phyloP scores from a whole-genome alignment of 371 early-diverging fungal species.

The Lichtheimia ornata region DNA sequence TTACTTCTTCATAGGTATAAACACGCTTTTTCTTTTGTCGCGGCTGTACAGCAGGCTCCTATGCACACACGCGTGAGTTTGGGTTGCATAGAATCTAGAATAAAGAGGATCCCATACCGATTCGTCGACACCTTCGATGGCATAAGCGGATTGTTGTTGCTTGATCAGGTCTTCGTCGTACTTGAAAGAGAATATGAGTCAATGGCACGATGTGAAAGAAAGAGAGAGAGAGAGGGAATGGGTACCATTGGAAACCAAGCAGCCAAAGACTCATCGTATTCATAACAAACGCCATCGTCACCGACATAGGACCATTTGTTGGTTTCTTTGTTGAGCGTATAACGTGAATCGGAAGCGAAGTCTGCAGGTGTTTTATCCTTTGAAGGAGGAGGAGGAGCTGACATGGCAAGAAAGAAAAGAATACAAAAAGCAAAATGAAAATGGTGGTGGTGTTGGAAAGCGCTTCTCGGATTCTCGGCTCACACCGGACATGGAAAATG shows the following conservation, averaged over 20 bases:
- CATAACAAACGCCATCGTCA: slow-evolving; percentile 78
- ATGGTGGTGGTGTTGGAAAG: not conserved
- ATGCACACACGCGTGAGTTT: no score
- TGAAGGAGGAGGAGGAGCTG: not conserved
- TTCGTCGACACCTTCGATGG: slow-evolving; percentile 60
- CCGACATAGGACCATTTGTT: slow-evolving; percentile 74
- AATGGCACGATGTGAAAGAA: no score
- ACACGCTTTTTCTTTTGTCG: slow-evolving; percentile 40
- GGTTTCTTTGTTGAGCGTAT: slow-evolving; percentile 67
- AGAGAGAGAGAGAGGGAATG: no score
- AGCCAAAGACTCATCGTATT: slow-evolving; percentile 75
- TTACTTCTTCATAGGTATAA: slow-evolving; percentile 40
- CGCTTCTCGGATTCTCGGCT: not conserved
- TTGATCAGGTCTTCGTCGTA: slow-evolving; percentile 75
- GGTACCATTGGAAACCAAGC: slow-evolving; percentile 92
- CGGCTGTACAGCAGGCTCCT: slow-evolving; percentile 25
- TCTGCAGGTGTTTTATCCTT: slow-evolving; percentile 14
- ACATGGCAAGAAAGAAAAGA: not conserved
- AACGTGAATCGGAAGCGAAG: slow-evolving; percentile 49
- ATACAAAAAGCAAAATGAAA: not conserved
- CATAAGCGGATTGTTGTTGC: slow-evolving; percentile 83
- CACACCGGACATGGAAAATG: not conserved
- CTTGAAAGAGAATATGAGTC: slow-evolving; percentile 27
- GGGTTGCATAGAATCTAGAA: not conserved
- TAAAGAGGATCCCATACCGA: slow-evolving; percentile 22